Percentiles rank a stretch among this genome's conserved stretches.
These are phyloP conservation scores for Gynochthodes officinalis DNA, from an alignment of 257 asterid species.

Conservation along the genomic window DNA sequence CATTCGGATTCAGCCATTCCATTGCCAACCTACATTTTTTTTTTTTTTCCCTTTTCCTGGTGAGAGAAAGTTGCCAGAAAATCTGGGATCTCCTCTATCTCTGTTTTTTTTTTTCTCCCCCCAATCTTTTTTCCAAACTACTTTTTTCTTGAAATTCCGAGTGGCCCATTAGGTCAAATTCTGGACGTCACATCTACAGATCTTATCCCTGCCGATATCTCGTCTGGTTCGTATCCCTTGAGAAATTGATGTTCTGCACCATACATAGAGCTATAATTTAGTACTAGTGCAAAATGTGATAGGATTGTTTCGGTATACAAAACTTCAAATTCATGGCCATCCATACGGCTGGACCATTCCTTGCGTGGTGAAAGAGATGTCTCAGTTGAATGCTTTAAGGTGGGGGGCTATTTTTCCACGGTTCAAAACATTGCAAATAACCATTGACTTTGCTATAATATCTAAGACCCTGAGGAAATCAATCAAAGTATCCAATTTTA, in stretches of 20 bases:
- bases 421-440: too few species aligned
- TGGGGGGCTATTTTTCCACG: too few species aligned
- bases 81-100: slow-evolving; percentile 52
- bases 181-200: slow-evolving; percentile 55
- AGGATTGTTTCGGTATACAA: slow-evolving; percentile 7
- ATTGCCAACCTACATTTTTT: background rate
- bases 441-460: background rate
- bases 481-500: too few species aligned
- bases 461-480: too few species aligned
- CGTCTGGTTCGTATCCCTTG: slow-evolving; percentile 53
- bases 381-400: slow-evolving; percentile 3
- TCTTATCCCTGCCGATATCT: slow-evolving; percentile 74
- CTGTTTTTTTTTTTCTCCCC: background rate
- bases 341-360: slow-evolving; percentile 30
- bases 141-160: slow-evolving; percentile 12
- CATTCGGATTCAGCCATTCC: slow-evolving; percentile 4
- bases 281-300: slow-evolving; percentile 2
- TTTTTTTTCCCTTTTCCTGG: background rate
- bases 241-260: slow-evolving; percentile 67
- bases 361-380: slow-evolving; percentile 16
- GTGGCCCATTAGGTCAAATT: slow-evolving; percentile 38
- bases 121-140: background rate
- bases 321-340: slow-evolving; percentile 19
- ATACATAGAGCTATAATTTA: slow-evolving; percentile 27
- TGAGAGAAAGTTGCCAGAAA: slow-evolving; percentile 40